Percentiles rank a stretch among this genome's conserved stretches.
Evolutionary conservation across 495 filamentous ascomycete species (phyloP).

Genomic region (Xylaria sp.): DNA sequence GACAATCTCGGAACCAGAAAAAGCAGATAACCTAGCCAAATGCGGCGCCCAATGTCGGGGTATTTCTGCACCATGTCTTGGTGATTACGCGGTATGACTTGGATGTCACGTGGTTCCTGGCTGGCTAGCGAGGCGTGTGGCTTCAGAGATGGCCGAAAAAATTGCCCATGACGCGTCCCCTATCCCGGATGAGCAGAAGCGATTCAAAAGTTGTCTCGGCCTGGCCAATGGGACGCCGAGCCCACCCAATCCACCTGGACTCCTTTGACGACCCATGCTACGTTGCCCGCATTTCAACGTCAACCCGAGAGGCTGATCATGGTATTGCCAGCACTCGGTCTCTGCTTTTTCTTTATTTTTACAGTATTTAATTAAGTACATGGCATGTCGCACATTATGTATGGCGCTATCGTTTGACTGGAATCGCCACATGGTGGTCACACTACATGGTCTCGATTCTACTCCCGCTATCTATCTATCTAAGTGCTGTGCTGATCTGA

Average conservation of each 20-base stretch:
- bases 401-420: background rate
- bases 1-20: background rate
- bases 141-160: constrained; percentile 10
- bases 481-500: constrained; percentile 11
- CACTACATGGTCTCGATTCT: background rate
- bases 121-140: background rate
- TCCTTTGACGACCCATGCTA: constrained; percentile 11
- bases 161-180: constrained; percentile 19
- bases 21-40: background rate
- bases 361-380: background rate
- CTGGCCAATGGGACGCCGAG: constrained; percentile 6
- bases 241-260: constrained; percentile 3
- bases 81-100: constrained; percentile 21
- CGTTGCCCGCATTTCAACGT: constrained; percentile 18
- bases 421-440: constrained; percentile 7
- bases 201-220: constrained; percentile 12
- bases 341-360: background rate
- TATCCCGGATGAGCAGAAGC: constrained; percentile 12
- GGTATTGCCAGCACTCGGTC: background rate
- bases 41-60: background rate
- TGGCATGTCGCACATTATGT: background rate
- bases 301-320: constrained; percentile 1
- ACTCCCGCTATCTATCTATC: background rate
- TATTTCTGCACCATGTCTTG: background rate
- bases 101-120: constrained; percentile 9